phyloP scores from a whole-genome alignment of 768 basidiomycete species.

The Phaeolepiota aurea region DNA sequence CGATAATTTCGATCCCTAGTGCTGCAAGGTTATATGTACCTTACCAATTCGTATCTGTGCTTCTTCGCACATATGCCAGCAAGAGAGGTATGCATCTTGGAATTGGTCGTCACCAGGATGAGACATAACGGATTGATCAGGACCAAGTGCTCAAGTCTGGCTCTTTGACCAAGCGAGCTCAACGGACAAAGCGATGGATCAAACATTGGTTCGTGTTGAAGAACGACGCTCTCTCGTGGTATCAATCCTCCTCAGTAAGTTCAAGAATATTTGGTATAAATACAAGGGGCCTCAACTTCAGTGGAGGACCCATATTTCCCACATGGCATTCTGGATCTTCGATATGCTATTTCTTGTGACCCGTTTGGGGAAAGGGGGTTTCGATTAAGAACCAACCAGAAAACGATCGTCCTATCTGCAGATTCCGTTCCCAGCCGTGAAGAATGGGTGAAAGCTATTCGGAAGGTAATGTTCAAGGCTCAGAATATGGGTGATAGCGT shows the following conservation, averaged over 20 bases:
- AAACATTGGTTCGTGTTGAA: conserved; percentile 96
- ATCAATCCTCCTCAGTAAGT: conserved; percentile 82
- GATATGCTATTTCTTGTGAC: conserved; percentile 89
- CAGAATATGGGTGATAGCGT: conserved; percentile 96
- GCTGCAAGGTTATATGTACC: conserved; percentile 95
- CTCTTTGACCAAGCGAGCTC: conserved; percentile 78
- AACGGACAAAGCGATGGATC: conserved; percentile 84
- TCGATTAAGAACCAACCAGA: conserved; percentile 77
- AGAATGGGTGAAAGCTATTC: conserved; percentile 94
- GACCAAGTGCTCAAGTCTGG: conserved; percentile 93
- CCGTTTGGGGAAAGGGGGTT: conserved; percentile 70
- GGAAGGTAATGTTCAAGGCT: conserved; percentile 90
- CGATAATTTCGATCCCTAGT: conserved; percentile 45
- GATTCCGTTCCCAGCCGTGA: conserved; percentile 80
- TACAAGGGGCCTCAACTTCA: conserved; percentile 8
- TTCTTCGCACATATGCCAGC: conserved; percentile 95
- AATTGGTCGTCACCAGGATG: no score
- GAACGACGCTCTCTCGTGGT: conserved; percentile 96
- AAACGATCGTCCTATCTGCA: conserved; percentile 59
- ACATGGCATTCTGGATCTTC: conserved; percentile 90
- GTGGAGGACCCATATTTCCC: conserved; percentile 94
- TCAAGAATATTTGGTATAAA: conserved; percentile 2
- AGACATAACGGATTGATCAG: no score
- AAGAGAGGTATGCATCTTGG: conserved; percentile 67
- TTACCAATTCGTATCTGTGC: conserved; percentile 88